Conservation (phyloP, 257 asterid species). For the Cinchona pubescens region DNA sequence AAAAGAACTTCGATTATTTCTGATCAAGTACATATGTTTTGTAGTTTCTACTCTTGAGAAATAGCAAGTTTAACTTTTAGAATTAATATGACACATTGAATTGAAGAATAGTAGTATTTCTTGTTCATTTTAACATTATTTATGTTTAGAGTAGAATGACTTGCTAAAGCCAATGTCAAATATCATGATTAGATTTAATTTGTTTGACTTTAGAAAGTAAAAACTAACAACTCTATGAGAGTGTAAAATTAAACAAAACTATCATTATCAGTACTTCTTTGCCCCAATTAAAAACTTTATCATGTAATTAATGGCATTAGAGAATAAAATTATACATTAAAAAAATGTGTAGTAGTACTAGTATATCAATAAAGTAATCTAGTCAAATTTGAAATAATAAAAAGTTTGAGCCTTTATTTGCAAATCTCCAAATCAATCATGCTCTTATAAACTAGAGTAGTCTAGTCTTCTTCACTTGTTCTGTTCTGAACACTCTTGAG, state of each 20-base stretch:
- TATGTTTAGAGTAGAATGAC: neutral
- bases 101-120: no score
- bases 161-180: neutral
- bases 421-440: constrained; percentile 14
- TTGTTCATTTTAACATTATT: neutral
- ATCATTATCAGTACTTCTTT: neutral
- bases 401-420: constrained; percentile 20
- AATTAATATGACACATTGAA: no score
- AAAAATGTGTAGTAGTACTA: no score
- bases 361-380: neutral
- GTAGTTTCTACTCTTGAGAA: no score
- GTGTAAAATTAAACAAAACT: neutral
- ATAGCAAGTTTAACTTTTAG: no score
- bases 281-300: no score
- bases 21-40: no score
- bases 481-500: constrained; percentile 20
- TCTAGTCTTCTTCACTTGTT: constrained; percentile 29
- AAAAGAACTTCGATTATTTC: no score
- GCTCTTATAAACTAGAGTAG: constrained; percentile 43
- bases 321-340: neutral
- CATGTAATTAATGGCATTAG: neutral
- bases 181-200: neutral
- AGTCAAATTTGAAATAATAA: neutral
- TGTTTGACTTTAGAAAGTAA: neutral
- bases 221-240: neutral